Base-by-base conservation (phyloP, 129 eudicot species). In the Kitagawia praeruptora region DNA sequence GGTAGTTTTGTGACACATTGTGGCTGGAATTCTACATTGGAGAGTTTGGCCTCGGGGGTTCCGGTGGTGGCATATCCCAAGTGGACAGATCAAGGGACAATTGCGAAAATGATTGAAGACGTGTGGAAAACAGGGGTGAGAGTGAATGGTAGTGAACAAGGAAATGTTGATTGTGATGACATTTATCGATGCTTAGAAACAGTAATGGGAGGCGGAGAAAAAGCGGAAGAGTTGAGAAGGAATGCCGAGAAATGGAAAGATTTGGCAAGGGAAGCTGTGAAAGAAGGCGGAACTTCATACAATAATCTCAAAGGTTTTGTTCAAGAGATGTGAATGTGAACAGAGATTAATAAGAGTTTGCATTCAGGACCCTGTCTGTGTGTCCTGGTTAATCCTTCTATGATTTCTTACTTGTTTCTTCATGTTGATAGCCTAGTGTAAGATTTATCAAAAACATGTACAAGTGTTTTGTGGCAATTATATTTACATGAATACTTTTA, bases 1-100 rank as follows among this genome's bases (percentile, higher is more conserved):
- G 75, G 75, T 16, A 40, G 75, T 71, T 71, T 71, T 21, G 7
- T 71, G 48, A 71, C 75, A 38, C 75, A 71, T 40, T 71, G 75
- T 39, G 75, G 75, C 13, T 80, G 82, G 82, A 70, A 72, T 40
- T 80, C 82, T 1, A 25, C 69, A 18, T 1, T 80, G 21, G 82
- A 80, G 78, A 51, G 41, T 53, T 34, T 80, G 64, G 38, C 75
- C 2, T 38, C 75, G 31, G 77, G 77, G 54, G 49, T 72, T 10
- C 77, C 54, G 3, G 9, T 80, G 11, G 82, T 80, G 38, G 77
- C 70, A 1, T 71, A 37, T 71, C 71, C 82, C 8, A 23, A 47
- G 49, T 70, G 63, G 70, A 34, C 51, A 2, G 82, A 80, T 70
- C 82, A 80, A 53, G 31, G 19, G 39, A 80, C 75, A 13, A 80